A percentile compares a stretch with the other conserved stretches of the same genome.
These are phyloP conservation scores for Galerina marginata DNA, from an alignment of 768 basidiomycete species.

Conservation along the genomic window DNA sequence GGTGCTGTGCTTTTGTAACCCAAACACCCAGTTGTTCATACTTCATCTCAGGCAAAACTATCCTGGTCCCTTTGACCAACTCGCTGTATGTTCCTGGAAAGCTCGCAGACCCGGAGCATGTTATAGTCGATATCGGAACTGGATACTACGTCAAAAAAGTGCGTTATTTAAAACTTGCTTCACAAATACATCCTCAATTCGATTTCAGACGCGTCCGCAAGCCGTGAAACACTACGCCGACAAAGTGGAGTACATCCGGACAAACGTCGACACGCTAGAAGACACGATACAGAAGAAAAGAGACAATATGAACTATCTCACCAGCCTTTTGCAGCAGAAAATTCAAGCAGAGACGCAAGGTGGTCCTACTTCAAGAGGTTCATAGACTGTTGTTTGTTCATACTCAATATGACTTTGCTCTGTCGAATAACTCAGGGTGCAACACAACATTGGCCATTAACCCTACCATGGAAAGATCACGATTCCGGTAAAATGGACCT, in stretches of 20 bases:
- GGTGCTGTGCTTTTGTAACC: conserved; percentile 35
- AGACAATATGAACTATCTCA: conserved; percentile 81
- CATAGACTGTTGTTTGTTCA: background rate
- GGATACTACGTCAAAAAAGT: conserved; percentile 98
- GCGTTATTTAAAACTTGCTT: conserved; percentile 13
- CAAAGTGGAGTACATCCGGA: conserved; percentile 83
- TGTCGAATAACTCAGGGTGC: background rate
- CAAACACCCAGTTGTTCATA: background rate
- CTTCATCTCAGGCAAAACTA: conserved; percentile 68
- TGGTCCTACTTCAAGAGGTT: conserved; percentile 17
- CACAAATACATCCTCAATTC: background rate
- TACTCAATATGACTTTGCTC: background rate
- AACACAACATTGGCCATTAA: too few species aligned
- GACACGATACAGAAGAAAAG: conserved; percentile 90
- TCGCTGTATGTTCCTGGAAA: conserved; percentile 96
- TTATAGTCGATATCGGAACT: conserved; percentile 95
- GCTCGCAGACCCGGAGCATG: conserved; percentile 80
- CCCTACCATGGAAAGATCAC: too few species aligned
- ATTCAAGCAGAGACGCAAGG: conserved; percentile 42
- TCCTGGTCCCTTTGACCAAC: conserved; percentile 92
- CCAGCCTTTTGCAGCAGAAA: conserved; percentile 74
- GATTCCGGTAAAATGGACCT: too few species aligned
- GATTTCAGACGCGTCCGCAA: conserved; percentile 74
- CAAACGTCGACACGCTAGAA: conserved; percentile 86
- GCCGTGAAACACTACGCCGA: conserved; percentile 80